These are phyloP conservation scores for Trichosanthes truncata DNA, from an alignment of 306 rosid species.

Conservation along the genomic window DNA sequence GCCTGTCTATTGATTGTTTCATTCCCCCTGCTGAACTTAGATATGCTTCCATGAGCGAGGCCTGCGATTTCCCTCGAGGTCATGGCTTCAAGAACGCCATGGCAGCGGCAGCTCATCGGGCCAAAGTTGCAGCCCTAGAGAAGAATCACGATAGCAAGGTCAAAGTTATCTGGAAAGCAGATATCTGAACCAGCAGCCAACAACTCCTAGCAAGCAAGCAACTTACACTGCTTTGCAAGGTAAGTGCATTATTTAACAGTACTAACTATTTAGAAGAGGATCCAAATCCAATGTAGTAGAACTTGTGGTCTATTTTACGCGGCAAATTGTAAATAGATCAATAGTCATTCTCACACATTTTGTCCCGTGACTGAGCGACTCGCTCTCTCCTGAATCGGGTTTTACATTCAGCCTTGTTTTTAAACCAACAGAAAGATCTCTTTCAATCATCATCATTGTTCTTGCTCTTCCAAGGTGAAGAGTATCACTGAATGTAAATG, in stretches of 20 bases:
- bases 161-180: constrained; percentile 62
- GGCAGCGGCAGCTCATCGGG: constrained; percentile 29
- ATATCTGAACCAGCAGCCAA: constrained; percentile 34
- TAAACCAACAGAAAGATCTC: neutral
- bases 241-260: constrained; percentile 2
- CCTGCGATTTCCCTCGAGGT: constrained; percentile 63
- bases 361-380: neutral
- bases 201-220: neutral
- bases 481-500: neutral
- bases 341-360: constrained; percentile 10
- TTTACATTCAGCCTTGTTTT: neutral
- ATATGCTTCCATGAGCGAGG: constrained; percentile 82
- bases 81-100: constrained; percentile 40
- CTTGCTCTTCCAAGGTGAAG: neutral
- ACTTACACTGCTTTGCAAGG: constrained; percentile 1
- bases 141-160: constrained; percentile 39
- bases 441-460: neutral
- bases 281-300: neutral
- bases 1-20: constrained; percentile 88
- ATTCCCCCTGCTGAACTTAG: constrained; percentile 94
- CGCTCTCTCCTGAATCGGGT: neutral
- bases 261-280: constrained; percentile 8
- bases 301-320: constrained; percentile 10
- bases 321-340: constrained; percentile 4
- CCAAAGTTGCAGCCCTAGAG: constrained; percentile 58